Evolutionary conservation across 352 stramenopile genomes (phyloP).

Genomic region (Phytophthora capsici): DNA sequence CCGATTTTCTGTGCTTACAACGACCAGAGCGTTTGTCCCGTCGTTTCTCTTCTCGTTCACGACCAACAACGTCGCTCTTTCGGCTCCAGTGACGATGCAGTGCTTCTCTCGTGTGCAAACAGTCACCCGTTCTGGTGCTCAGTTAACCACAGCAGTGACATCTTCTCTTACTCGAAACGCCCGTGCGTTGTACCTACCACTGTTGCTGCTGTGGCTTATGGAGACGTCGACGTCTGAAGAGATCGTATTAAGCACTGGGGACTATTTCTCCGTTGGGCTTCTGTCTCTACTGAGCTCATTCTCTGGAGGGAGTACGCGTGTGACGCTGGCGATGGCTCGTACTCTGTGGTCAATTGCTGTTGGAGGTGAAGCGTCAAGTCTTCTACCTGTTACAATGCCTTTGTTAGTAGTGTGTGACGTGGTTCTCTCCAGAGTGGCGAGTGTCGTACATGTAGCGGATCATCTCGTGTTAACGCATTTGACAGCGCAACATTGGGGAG

Average conservation of each 20-base stretch:
- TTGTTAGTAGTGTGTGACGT: conserved; percentile 52
- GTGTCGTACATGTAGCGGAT: conserved; percentile 42
- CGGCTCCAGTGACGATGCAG: conserved; percentile 43
- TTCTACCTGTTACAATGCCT: conserved; percentile 37
- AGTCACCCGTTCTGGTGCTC: conserved; percentile 56
- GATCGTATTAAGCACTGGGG: conserved; percentile 13
- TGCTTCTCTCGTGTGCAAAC: conserved; percentile 40
- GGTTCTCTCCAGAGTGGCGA: conserved; percentile 41
- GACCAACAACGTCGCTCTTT: conserved; percentile 43
- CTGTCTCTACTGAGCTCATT: conserved; percentile 55
- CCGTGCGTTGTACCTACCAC: conserved; percentile 53
- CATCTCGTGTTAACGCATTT: conserved; percentile 53
- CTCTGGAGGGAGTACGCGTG: conserved; percentile 17
- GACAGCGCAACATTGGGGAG: conserved; percentile 50
- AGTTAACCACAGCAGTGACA: conserved; percentile 36
- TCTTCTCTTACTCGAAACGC: conserved; percentile 42
- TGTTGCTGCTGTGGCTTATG: conserved; percentile 48
- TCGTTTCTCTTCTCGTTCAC: conserved; percentile 47
- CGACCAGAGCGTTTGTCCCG: conserved; percentile 39
- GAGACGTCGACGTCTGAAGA: conserved; percentile 29
- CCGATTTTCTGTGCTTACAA: background rate
- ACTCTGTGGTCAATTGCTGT: conserved; percentile 34
- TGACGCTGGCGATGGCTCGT: conserved; percentile 32
- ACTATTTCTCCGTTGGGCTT: conserved; percentile 25
- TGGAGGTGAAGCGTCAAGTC: conserved; percentile 5